phyloP scores from a whole-genome alignment of 108 stramenopile genomes.

The Pseudonitzschia pungens region DNA sequence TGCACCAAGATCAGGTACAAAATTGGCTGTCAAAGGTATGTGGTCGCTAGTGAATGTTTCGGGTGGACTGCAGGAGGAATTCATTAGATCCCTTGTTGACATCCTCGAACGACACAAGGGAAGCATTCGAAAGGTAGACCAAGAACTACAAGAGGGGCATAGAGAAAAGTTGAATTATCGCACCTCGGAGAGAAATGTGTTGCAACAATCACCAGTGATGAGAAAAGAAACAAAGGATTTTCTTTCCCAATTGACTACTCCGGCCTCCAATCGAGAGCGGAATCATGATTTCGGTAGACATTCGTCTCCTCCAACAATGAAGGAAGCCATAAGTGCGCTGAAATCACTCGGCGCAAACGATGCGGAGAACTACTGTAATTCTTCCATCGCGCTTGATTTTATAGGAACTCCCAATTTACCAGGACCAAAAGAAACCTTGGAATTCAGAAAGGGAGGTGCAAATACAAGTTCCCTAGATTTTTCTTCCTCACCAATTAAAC shows the following conservation, averaged over 20 bases:
- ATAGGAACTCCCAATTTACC: neutral
- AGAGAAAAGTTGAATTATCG: conserved; percentile 25
- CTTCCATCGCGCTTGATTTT: conserved; percentile 10
- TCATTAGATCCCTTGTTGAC: conserved; percentile 61
- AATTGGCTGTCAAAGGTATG: conserved; percentile 66
- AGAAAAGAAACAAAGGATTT: neutral
- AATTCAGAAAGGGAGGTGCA: neutral
- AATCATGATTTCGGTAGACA: neutral
- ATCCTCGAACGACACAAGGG: conserved; percentile 49
- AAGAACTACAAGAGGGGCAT: neutral
- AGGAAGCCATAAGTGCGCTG: conserved; percentile 28
- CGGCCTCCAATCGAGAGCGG: neutral
- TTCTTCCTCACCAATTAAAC: neutral
- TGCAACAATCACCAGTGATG: neutral
- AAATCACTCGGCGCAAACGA: conserved; percentile 3
- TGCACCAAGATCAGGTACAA: conserved; percentile 61
- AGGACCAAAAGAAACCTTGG: neutral
- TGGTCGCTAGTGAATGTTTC: conserved; percentile 57
- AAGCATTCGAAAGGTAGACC: conserved; percentile 24
- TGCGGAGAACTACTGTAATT: neutral
- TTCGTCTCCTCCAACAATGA: conserved; percentile 19
- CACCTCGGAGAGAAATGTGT: conserved; percentile 28
- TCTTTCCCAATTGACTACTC: conserved; percentile 3
- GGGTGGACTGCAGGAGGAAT: conserved; percentile 66
- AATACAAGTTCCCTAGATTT: neutral